These are phyloP conservation scores for Rhododendron kiyosumense DNA, from an alignment of 148 eudicot genomes.

Conservation along the genomic window DNA sequence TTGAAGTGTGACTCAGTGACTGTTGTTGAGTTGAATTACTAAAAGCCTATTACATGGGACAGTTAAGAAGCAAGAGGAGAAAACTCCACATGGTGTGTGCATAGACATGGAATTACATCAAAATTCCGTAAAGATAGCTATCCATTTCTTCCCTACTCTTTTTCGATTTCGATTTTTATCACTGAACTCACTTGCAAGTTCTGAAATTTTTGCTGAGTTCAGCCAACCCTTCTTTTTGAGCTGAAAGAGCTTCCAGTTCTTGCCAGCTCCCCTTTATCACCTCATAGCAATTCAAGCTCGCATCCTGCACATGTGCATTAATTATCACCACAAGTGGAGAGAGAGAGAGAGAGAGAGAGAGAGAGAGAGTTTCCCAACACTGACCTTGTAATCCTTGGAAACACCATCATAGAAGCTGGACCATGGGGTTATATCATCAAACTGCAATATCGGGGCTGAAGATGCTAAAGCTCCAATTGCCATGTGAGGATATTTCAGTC, in stretches of 20 bases:
- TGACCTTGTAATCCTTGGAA: constrained; percentile 43
- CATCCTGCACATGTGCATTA: constrained; percentile 23
- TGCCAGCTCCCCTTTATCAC: constrained; percentile 50
- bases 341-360: too few species aligned
- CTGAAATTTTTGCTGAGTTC: constrained; percentile 36
- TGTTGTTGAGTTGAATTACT: not conserved
- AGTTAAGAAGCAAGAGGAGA: not conserved
- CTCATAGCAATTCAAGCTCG: constrained; percentile 37
- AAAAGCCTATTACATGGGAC: not conserved
- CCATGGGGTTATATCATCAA: constrained; percentile 34
- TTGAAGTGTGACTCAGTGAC: not conserved
- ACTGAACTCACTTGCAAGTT: constrained; percentile 41
- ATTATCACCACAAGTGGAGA: not conserved
- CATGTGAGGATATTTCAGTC: constrained; percentile 47
- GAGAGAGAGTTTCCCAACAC: not conserved
- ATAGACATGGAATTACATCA: not conserved
- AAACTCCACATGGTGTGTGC: constrained; percentile 7
- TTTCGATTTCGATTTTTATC: not conserved
- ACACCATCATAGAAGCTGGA: constrained; percentile 44
- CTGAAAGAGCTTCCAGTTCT: constrained; percentile 27
- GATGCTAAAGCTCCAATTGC: constrained; percentile 54
- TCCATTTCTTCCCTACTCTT: not conserved
- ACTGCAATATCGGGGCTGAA: constrained; percentile 47
- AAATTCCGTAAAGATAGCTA: not conserved
- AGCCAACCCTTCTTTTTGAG: constrained; percentile 16